These are phyloP conservation scores for Pseudohalonectria lignicola DNA, from an alignment of 2,329 filamentous ascomycete genomes.

Conservation along the genomic window DNA sequence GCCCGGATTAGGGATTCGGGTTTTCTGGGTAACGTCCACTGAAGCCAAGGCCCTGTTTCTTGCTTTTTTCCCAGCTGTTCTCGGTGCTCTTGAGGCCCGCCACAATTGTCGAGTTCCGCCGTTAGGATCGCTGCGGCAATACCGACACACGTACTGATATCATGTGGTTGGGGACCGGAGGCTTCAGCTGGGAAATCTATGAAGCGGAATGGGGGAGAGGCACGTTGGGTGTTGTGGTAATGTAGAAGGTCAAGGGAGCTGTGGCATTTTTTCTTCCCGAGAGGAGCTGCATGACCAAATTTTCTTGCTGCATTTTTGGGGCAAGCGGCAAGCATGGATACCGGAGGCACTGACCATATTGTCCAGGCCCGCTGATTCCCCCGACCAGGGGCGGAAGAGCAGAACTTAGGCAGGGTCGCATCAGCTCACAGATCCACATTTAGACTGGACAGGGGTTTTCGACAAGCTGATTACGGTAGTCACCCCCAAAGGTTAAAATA, in stretches of 20 bases:
- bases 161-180: background rate
- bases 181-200: background rate
- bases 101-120: too few relatives aligned
- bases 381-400: background rate
- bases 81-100: too few relatives aligned
- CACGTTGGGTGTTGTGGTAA: background rate
- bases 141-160: background rate
- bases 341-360: background rate
- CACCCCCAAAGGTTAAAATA: too few relatives aligned
- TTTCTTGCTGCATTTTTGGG: background rate
- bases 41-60: background rate
- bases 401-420: background rate
- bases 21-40: background rate
- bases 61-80: too few relatives aligned
- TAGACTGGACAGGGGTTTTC: too few relatives aligned
- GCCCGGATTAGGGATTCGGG: background rate
- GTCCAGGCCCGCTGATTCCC: too few relatives aligned
- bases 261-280: background rate
- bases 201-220: background rate
- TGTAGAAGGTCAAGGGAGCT: background rate
- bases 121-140: too few relatives aligned
- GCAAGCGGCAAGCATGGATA: background rate
- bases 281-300: constrained; percentile 1
- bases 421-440: too few relatives aligned
- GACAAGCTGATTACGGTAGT: too few relatives aligned